A percentile compares a stretch with the other conserved stretches of the same genome.
Evolutionary conservation across 495 filamentous ascomycete genomes (phyloP).

Genomic region (Penicillium salamii): DNA sequence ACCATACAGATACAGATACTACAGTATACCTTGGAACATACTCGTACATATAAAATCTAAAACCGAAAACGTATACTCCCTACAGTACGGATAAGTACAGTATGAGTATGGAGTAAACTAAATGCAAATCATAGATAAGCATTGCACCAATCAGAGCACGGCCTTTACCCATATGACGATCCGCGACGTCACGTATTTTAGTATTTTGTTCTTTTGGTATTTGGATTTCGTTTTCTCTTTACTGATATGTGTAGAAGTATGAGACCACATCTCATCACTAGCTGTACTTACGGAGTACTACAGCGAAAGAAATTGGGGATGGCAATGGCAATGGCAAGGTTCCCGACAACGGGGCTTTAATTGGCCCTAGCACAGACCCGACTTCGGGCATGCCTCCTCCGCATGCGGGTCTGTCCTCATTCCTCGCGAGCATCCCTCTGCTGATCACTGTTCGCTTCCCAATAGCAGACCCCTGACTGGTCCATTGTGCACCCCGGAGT

Average conservation of each 20-base stretch:
- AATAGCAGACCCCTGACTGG: conserved; percentile 11
- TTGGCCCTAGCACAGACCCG: conserved; percentile 18
- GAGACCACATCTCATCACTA: no score
- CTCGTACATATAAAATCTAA: no score
- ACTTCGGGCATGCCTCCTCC: conserved; percentile 29
- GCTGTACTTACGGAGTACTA: no score
- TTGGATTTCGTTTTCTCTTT: background rate
- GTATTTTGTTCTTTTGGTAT: background rate
- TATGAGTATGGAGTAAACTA: no score
- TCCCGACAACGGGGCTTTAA: conserved; percentile 34
- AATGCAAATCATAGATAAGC: conserved; percentile 38
- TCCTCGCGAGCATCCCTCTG: conserved; percentile 26
- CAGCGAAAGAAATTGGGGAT: no score
- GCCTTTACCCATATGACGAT: conserved; percentile 31
- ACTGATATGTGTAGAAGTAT: no score
- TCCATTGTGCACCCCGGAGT: conserved; percentile 4
- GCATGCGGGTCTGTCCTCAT: conserved; percentile 25
- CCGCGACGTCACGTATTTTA: conserved; percentile 37
- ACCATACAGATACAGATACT: no score
- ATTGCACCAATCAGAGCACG: conserved; percentile 29
- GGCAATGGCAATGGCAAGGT: no score
- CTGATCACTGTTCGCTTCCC: conserved; percentile 19
- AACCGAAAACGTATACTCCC: no score
- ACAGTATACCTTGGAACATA: no score
- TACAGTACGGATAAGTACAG: no score